Conservation (phyloP, 208 protist genomes). For the Angomonas ambiguus region DNA sequence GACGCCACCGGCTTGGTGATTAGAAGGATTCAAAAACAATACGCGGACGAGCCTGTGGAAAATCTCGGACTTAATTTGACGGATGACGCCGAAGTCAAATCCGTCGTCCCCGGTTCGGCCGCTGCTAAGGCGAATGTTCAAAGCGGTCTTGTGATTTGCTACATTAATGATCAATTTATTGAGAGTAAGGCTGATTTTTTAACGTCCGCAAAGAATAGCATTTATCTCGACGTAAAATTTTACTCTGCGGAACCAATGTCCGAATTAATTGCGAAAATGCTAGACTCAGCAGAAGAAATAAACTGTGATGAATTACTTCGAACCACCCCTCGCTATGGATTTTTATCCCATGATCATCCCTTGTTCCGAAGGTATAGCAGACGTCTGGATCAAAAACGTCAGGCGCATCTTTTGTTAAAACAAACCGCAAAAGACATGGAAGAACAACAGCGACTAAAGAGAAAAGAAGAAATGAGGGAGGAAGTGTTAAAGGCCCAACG, state of each 20-base stretch:
- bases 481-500: no score
- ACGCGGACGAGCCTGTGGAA: slow-evolving; percentile 42
- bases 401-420: slow-evolving; percentile 54
- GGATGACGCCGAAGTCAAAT: slow-evolving; percentile 63
- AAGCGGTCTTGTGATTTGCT: slow-evolving; percentile 58
- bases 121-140: slow-evolving; percentile 60
- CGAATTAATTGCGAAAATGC: slow-evolving; percentile 65
- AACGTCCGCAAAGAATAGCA: slow-evolving; percentile 24
- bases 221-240: slow-evolving; percentile 68
- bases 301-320: slow-evolving; percentile 62
- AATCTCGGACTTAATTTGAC: slow-evolving; percentile 56
- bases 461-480: slow-evolving; percentile 37
- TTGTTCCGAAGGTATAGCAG: slow-evolving; percentile 69
- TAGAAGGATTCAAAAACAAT: slow-evolving; percentile 50
- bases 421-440: slow-evolving; percentile 53
- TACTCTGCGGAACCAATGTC: slow-evolving; percentile 56
- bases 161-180: slow-evolving; percentile 74
- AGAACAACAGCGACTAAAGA: slow-evolving; percentile 46
- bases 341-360: slow-evolving; percentile 67
- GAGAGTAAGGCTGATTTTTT: slow-evolving; percentile 50
- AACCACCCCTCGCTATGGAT: slow-evolving; percentile 77
- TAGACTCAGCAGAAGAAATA: slow-evolving; percentile 52
- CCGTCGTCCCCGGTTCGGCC: slow-evolving; percentile 33
- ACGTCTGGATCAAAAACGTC: slow-evolving; percentile 43
- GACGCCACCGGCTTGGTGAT: slow-evolving; percentile 51